These are phyloP conservation scores for Hericium erinaceus DNA, from an alignment of 768 basidiomycete species.

Conservation along the genomic window DNA sequence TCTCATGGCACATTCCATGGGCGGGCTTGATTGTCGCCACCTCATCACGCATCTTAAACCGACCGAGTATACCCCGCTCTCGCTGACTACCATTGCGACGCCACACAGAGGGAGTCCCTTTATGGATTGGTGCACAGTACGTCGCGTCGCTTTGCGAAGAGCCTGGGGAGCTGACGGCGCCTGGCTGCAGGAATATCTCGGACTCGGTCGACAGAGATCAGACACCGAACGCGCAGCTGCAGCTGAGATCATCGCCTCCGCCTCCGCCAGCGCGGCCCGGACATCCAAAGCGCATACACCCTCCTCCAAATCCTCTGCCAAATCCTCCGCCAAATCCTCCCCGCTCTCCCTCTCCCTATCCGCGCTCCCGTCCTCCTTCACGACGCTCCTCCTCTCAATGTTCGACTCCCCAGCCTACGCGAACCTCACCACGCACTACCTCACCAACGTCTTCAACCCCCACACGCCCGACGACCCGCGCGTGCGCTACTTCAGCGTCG, in stretches of 20 bases:
- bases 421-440: slow-evolving; percentile 80
- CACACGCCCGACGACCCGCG: slow-evolving; percentile 65
- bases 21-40: slow-evolving; percentile 90
- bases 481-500: slow-evolving; percentile 90
- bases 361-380: slow-evolving; percentile 73
- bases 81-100: slow-evolving; percentile 82
- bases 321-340: not conserved
- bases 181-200: slow-evolving; percentile 67
- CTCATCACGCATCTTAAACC: slow-evolving; percentile 83
- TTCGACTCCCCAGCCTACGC: slow-evolving; percentile 96
- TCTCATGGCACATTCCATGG: slow-evolving; percentile 96
- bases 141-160: slow-evolving; percentile 20
- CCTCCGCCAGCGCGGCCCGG: not conserved
- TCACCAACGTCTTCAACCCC: slow-evolving; percentile 77
- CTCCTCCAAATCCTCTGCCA: not conserved
- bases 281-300: not conserved
- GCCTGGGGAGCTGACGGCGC: not conserved
- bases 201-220: slow-evolving; percentile 47
- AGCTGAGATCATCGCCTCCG: not conserved
- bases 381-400: slow-evolving; percentile 76
- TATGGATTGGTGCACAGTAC: slow-evolving; percentile 96
- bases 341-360: slow-evolving; percentile 35
- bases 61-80: slow-evolving; percentile 73
- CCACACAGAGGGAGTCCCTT: slow-evolving; percentile 96
- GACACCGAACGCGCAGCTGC: not conserved